phyloP scores from a whole-genome alignment of 768 basidiomycete genomes.

The Lyophyllum atratum region DNA sequence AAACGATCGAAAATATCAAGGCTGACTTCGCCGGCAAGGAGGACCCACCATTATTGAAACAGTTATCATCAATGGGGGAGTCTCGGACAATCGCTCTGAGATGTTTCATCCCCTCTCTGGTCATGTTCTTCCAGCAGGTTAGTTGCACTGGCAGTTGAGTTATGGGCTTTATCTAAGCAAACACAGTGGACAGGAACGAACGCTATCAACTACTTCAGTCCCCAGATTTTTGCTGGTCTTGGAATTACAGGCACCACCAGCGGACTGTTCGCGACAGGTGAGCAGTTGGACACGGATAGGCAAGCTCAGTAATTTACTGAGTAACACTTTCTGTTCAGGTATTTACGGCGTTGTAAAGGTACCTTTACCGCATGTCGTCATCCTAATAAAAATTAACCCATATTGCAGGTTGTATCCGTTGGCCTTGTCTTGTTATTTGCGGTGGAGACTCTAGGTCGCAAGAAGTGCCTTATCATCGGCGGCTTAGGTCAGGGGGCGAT shows the following conservation, averaged over 20 bases:
- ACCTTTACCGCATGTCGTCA: not conserved
- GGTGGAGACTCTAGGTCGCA: constrained; percentile 51
- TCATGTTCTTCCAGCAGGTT: constrained; percentile 47
- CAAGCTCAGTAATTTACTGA: not conserved
- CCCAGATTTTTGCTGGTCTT: constrained; percentile 48
- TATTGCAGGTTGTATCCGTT: constrained; percentile 43
- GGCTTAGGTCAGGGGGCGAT: constrained; percentile 47
- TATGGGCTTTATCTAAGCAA: constrained; percentile 6
- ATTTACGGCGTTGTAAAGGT: constrained; percentile 39
- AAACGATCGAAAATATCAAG: constrained; percentile 47
- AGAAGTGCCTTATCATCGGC: constrained; percentile 48
- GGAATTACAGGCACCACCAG: constrained; percentile 45
- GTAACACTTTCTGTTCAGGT: constrained; percentile 11
- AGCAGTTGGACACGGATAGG: not conserved
- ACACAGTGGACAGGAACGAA: constrained; percentile 55
- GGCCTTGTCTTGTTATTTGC: constrained; percentile 41
- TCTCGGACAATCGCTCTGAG: constrained; percentile 42
- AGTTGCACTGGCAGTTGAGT: not conserved
- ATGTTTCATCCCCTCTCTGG: constrained; percentile 45
- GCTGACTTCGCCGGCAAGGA: constrained; percentile 47
- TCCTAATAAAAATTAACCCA: not conserved
- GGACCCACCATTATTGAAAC: constrained; percentile 31
- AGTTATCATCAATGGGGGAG: constrained; percentile 45
- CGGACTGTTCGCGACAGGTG: constrained; percentile 52
- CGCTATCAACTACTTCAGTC: constrained; percentile 57